Evolutionary conservation across 129 eudicot species (phyloP), one percentile per base, ranked within the genome.

Genomic region (Centaurea solstitialis): DNA sequence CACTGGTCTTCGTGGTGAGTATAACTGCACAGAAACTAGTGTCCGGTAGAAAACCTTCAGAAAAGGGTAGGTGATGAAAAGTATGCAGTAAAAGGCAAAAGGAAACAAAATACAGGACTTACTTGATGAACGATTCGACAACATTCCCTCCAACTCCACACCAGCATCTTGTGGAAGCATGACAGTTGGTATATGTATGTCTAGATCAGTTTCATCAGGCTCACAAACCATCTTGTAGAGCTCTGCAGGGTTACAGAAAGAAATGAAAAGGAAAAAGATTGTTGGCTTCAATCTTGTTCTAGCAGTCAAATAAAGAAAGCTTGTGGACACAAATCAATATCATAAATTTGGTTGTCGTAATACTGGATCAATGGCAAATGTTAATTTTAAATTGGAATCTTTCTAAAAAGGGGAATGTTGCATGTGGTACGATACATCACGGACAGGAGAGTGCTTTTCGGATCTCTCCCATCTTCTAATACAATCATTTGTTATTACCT

Each of bases 191-290:
- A 91, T 93, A 81, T 89, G 89, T 77, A 91, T 93, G 77, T 93
- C 94, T n/a, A 93, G 89, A 89, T 93, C 98, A 77, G 94, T 93
- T 82, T 93, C 98, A 69, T 89, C 94, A 70, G 94, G 88, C 37
- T 93, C 98, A 86, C 98, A 93, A 73, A 91, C 94, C 97, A 93
- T 93, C 91, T 93, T 91, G 83, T 91, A 93, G 53, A 93, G 98
- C 78, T 91, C 98, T 93, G 88, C 78, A 82, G 20, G 37, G 41
- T 45, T 62, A 40, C 79, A 76, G 38, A 78, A 78, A 15, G 1
- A 47, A 68, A 76, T 35, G 76, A 20, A 4, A 64, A 59, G 37
- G 23, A 20, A 1, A n/a, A 68, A 68, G 81, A 73, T 50, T 35
- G 73, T 75, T 53, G 39, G 73, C 21, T 38, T 59, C 35, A 53